phyloP scores from a whole-genome alignment of 495 filamentous ascomycete species.

The Pseudevernia furfuracea region DNA sequence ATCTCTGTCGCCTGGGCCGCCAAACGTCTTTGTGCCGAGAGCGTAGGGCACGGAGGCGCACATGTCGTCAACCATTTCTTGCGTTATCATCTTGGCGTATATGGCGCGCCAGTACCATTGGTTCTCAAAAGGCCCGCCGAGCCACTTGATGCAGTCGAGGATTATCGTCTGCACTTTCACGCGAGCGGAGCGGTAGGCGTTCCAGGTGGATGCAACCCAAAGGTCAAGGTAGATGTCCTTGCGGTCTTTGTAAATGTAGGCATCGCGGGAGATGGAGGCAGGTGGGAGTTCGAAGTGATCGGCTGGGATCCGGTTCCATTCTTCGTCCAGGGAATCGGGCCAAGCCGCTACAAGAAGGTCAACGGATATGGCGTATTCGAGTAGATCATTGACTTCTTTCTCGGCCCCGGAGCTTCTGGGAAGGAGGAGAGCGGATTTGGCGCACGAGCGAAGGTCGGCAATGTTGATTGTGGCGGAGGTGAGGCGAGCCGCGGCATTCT shows the following conservation, averaged over 20 bases:
- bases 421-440: conserved; percentile 19
- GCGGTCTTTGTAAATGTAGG: conserved; percentile 40
- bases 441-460: conserved; percentile 21
- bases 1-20: conserved; percentile 29
- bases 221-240: conserved; percentile 55
- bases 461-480: conserved; percentile 23
- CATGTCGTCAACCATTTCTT: conserved; percentile 35
- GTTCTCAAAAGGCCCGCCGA: conserved; percentile 11
- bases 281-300: conserved; percentile 28
- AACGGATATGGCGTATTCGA: conserved; percentile 23
- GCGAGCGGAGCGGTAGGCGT: conserved; percentile 52
- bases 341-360: conserved; percentile 23
- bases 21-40: conserved; percentile 35
- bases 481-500: conserved; percentile 21
- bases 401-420: conserved; percentile 15
- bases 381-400: conserved; percentile 20
- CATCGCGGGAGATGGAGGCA: conserved; percentile 28
- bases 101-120: conserved; percentile 23
- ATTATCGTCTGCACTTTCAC: conserved; percentile 50
- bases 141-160: conserved; percentile 22
- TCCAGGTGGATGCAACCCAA: conserved; percentile 57
- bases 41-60: conserved; percentile 39
- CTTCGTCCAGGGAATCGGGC: conserved; percentile 15
- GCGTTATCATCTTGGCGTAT: conserved; percentile 25
- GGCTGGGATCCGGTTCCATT: conserved; percentile 29